phyloP scores from a whole-genome alignment of 306 rosid genomes.

The Calophaca sinica region DNA sequence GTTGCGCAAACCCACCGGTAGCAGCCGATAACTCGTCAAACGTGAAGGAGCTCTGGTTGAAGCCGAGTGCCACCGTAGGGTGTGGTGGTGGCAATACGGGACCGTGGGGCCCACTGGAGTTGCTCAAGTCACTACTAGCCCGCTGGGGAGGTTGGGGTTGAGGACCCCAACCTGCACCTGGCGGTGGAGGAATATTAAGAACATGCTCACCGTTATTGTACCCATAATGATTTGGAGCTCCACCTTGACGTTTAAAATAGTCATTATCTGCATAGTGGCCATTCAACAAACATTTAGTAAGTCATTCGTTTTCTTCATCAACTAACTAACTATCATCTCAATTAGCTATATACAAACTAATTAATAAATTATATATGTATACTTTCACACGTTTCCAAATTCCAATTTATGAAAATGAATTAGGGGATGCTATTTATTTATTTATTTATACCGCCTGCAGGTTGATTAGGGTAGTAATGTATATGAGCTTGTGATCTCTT shows the following conservation, averaged over 20 bases:
- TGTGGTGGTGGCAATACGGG: slow-evolving; percentile 76
- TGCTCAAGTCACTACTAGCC: slow-evolving; percentile 54
- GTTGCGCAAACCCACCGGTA: slow-evolving; percentile 62
- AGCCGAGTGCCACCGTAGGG: slow-evolving; percentile 74
- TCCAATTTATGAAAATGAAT: not conserved
- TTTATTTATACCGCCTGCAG: not conserved
- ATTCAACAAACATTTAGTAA: not conserved
- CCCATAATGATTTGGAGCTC: slow-evolving; percentile 29
- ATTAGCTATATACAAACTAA: too few relatives aligned
- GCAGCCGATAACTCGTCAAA: slow-evolving; percentile 72
- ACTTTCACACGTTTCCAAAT: too few relatives aligned
- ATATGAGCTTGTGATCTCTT: slow-evolving; percentile 38
- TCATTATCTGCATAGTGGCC: slow-evolving; percentile 12
- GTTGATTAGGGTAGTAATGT: slow-evolving; percentile 33
- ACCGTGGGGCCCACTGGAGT: slow-evolving; percentile 57
- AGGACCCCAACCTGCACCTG: slow-evolving; percentile 47
- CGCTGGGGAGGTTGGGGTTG: slow-evolving; percentile 8
- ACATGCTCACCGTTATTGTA: slow-evolving; percentile 39
- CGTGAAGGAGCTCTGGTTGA: slow-evolving; percentile 72
- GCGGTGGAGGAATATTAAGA: slow-evolving; percentile 48
- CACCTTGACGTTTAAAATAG: slow-evolving; percentile 1
- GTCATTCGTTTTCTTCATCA: too few relatives aligned
- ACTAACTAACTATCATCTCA: too few relatives aligned
- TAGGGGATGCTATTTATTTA: not conserved
- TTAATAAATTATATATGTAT: too few relatives aligned